Evolutionary conservation across 768 basidiomycete species (phyloP).

Genomic region (Gautieria morchelliformis): DNA sequence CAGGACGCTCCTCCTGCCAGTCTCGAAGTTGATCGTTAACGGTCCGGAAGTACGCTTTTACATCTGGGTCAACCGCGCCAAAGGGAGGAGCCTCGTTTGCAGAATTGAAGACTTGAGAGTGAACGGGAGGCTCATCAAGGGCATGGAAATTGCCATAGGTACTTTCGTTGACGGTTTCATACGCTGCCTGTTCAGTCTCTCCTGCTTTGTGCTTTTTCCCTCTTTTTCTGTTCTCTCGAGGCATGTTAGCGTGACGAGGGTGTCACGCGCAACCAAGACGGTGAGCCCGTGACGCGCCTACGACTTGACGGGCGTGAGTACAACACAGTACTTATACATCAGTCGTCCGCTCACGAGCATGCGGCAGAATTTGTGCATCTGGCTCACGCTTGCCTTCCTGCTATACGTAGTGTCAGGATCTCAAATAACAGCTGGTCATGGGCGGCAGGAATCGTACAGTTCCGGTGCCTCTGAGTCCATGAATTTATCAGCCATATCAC

Average conservation of each 20-base stretch:
- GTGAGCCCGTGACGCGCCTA: too few relatives aligned
- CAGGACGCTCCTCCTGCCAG: slow-evolving; percentile 60
- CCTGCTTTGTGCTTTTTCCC: slow-evolving; percentile 66
- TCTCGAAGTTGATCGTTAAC: slow-evolving; percentile 81
- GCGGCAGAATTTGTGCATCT: neutral
- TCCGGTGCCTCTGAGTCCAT: neutral
- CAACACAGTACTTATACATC: too few relatives aligned
- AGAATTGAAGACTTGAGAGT: slow-evolving; percentile 23
- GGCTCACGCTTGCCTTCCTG: neutral
- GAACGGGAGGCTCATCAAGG: slow-evolving; percentile 44
- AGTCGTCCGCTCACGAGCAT: neutral
- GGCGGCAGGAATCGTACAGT: neutral
- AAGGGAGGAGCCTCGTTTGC: slow-evolving; percentile 64
- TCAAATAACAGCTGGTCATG: neutral
- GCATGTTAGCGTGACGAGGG: slow-evolving; percentile 36
- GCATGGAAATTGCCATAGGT: slow-evolving; percentile 11
- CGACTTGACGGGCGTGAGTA: too few relatives aligned
- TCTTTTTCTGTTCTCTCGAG: slow-evolving; percentile 64
- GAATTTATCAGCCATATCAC: slow-evolving; percentile 6
- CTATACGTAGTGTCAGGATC: neutral
- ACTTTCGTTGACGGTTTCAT: slow-evolving; percentile 15
- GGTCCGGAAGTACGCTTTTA: slow-evolving; percentile 87
- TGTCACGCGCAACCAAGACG: too few relatives aligned
- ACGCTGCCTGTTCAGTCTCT: slow-evolving; percentile 20
- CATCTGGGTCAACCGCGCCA: slow-evolving; percentile 79